A percentile compares a stretch with the other conserved stretches of the same genome.
These are phyloP conservation scores for Lyophyllum atratum DNA, from an alignment of 768 basidiomycete genomes.

Conservation along the genomic window DNA sequence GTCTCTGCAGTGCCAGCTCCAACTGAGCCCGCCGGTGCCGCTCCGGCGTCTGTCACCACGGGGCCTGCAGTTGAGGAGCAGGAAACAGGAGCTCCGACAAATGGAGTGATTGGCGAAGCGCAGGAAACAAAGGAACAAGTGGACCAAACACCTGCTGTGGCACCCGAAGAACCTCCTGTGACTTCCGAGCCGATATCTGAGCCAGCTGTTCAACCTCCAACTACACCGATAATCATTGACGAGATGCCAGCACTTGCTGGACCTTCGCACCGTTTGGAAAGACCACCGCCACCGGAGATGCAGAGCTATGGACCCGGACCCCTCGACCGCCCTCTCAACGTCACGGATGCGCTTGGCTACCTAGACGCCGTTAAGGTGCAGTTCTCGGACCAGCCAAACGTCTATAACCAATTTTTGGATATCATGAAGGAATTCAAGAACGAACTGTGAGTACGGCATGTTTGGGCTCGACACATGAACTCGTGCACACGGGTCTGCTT, in stretches of 20 bases:
- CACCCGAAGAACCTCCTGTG: slow-evolving; percentile 12
- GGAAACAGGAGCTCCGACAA: slow-evolving; percentile 5
- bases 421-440: slow-evolving; percentile 99
- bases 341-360: slow-evolving; percentile 91
- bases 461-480: not conserved
- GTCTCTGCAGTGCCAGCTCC: not conserved
- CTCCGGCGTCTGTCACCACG: not conserved
- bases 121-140: slow-evolving; percentile 9
- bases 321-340: slow-evolving; percentile 75
- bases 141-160: slow-evolving; percentile 2
- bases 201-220: slow-evolving; percentile 1
- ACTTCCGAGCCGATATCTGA: slow-evolving; percentile 11
- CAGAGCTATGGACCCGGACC: slow-evolving; percentile 27
- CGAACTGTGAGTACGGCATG: slow-evolving; percentile 60
- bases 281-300: slow-evolving; percentile 27
- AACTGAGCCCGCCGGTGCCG: not conserved
- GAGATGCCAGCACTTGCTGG: slow-evolving; percentile 11
- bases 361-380: slow-evolving; percentile 91
- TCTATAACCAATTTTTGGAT: slow-evolving; percentile 92
- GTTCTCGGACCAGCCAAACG: slow-evolving; percentile 91
- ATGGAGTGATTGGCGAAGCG: slow-evolving; percentile 11
- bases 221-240: slow-evolving; percentile 16
- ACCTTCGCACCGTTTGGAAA: slow-evolving; percentile 7
- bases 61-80: slow-evolving; percentile 8
- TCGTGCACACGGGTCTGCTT: not conserved